Base-by-base conservation (phyloP, 495 filamentous ascomycete species). In the Neurospora sp. region DNA sequence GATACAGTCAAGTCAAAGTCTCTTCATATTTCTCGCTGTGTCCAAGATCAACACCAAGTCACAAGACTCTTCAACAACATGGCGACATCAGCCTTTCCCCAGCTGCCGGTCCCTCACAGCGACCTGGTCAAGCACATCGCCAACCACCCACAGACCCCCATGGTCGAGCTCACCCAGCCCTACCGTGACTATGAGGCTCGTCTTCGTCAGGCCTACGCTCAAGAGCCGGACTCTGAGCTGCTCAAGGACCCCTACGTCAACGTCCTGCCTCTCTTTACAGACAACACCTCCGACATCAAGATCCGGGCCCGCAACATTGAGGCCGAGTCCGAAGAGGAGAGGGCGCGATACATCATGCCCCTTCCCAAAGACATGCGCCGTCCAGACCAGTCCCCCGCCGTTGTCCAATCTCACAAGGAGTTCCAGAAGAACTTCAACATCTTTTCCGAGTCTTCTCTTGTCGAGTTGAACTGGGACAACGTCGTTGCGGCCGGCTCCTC, bases 351-450 rank as follows among this genome's bases (percentile, higher is more conserved):
- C 78, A 86, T 95, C 76, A 89, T 96, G 86, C 78, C 89, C 14
- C 80, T 96, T 42, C 82, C 85, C 0, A 80, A 86, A 0, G 81
- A 88, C 6, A 80, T 87, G 35, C 88, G 93, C 42, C 90, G 89
- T 37, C 65, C 80, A 2, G 82, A 84, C 78, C 89, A 87, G 38
- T 87, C 90, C 1, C 87, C 88, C 5, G 92, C 92, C 6, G 84
- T 92, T 35, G 92, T 93, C 1, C 72, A 81, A 38, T 83, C 83
- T 1, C 76, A 94, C 40, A 85, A 87, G 69, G 90, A 93, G 16
- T 96, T 95, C 77, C 87, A 87, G 76, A 83, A 86, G 59, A 93
- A 95, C 80, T 94, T 95, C 81, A 85, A 86, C 71, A 76, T 95
- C 73, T 96, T 96, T 77, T 92, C 90, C 27, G 93, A 96, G 79